phyloP scores from a whole-genome alignment of 2,329 filamentous ascomycete species.

The Torrubiella hemipterigena region DNA sequence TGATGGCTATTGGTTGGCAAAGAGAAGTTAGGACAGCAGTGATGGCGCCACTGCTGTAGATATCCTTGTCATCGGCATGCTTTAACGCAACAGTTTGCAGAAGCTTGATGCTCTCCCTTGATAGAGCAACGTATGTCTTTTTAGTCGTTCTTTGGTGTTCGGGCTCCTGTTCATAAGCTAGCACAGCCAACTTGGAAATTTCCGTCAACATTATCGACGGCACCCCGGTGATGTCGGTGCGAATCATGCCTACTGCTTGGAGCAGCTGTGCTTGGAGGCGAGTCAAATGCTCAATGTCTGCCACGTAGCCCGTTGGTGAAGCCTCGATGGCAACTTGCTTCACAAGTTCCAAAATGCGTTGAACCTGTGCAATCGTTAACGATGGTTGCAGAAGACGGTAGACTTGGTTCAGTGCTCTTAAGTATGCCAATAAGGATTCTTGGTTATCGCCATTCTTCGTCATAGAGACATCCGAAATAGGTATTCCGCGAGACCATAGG shows the following conservation, averaged over 20 bases:
- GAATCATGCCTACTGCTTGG: conserved; percentile 53
- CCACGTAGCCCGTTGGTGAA: conserved; percentile 53
- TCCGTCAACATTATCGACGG: conserved; percentile 57
- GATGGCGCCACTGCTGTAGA: conserved; percentile 60
- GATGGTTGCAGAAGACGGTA: conserved; percentile 61
- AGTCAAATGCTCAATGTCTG: conserved; percentile 62
- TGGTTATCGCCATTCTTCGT: conserved; percentile 53
- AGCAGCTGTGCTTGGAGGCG: conserved; percentile 60
- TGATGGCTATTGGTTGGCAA: conserved; percentile 58
- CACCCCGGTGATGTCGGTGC: conserved; percentile 51
- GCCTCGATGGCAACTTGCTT: conserved; percentile 60
- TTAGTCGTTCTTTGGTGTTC: conserved; percentile 27
- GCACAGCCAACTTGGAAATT: conserved; percentile 56
- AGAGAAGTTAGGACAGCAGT: conserved; percentile 54
- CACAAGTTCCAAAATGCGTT: conserved; percentile 59
- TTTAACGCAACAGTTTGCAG: conserved; percentile 47
- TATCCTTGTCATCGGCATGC: conserved; percentile 49
- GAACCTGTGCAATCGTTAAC: conserved; percentile 49
- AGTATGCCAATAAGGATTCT: conserved; percentile 74
- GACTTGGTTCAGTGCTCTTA: conserved; percentile 62
- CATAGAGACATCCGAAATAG: conserved; percentile 25
- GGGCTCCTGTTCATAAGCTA: conserved; percentile 47
- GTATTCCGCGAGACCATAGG: conserved; percentile 58
- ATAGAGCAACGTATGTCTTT: conserved; percentile 81
- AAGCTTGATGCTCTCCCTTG: conserved; percentile 67